Evolutionary conservation across 2,329 filamentous ascomycete species (phyloP).

Genomic region (Grosmannia huntii): DNA sequence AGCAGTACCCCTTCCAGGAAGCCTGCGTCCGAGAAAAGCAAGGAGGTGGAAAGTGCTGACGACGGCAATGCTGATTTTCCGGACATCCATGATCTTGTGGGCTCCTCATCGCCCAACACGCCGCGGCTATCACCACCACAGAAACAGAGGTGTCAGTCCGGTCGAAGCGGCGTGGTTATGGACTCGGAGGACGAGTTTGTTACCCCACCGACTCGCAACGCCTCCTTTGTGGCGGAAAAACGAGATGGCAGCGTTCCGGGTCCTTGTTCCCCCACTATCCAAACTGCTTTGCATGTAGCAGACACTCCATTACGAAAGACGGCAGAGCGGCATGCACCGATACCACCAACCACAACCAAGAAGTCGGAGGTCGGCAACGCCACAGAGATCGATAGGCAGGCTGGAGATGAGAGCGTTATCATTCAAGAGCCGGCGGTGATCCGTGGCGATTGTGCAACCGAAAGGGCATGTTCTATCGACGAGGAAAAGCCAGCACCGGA

Average conservation of each 20-base stretch:
- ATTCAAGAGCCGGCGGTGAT: not conserved
- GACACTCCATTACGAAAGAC: conserved; percentile 3
- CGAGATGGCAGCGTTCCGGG: not conserved
- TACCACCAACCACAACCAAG: not conserved
- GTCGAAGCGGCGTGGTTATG: conserved; percentile 27
- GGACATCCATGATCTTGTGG: conserved; percentile 35
- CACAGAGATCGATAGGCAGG: not conserved
- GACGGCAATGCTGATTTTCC: conserved; percentile 33
- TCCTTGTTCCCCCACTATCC: not conserved
- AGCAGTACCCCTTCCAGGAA: conserved; percentile 1
- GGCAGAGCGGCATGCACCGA: not conserved
- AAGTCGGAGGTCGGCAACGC: not conserved
- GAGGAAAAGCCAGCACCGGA: not conserved
- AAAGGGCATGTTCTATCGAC: not conserved
- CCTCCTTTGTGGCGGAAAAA: conserved; percentile 14
- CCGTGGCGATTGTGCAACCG: not conserved
- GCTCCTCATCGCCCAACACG: conserved; percentile 21
- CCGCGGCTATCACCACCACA: not conserved
- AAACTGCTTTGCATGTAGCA: conserved; percentile 1
- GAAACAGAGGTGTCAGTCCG: conserved; percentile 8
- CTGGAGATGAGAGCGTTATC: not conserved
- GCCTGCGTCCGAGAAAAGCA: conserved; percentile 5
- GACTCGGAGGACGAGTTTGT: conserved; percentile 46
- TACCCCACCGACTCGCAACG: conserved; percentile 26
- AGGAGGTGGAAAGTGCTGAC: conserved; percentile 11